Percentiles rank a stretch among this genome's conserved stretches.
Evolutionary conservation across 768 basidiomycete species (phyloP).

Genomic region (Phlebiopsis flavidoalba): DNA sequence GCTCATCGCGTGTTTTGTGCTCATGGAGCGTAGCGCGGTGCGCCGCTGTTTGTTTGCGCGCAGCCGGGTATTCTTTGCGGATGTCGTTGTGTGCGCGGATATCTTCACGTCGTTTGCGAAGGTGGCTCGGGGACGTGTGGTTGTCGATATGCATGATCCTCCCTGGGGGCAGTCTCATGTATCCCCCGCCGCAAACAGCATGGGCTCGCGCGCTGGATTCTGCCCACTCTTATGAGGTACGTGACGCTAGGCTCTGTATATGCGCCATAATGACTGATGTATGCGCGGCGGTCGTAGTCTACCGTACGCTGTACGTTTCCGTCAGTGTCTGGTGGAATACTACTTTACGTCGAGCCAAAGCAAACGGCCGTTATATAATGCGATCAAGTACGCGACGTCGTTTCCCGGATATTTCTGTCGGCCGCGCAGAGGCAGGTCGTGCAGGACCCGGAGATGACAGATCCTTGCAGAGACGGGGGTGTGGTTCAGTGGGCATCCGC

Average conservation of each 20-base stretch:
- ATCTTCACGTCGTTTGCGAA: constrained; percentile 96
- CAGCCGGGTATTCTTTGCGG: constrained; percentile 77
- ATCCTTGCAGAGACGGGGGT: constrained; percentile 38
- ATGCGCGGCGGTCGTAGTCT: constrained; percentile 25
- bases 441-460: constrained; percentile 47
- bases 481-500: constrained; percentile 72
- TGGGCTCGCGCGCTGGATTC: constrained; percentile 66
- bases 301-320: constrained; percentile 86
- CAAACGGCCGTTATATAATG: constrained; percentile 79
- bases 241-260: constrained; percentile 7
- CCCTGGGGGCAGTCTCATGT: constrained; percentile 71
- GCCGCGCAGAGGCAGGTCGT: constrained; percentile 79
- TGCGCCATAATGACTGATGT: not conserved
- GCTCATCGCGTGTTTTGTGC: not conserved
- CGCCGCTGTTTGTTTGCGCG: constrained; percentile 65
- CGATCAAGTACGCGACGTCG: constrained; percentile 92
- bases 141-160: constrained; percentile 84
- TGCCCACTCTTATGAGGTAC: constrained; percentile 87
- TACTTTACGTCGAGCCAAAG: constrained; percentile 55
- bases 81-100: constrained; percentile 90
- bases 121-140: constrained; percentile 93
- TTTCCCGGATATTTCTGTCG: constrained; percentile 93
- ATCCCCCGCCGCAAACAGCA: constrained; percentile 55
- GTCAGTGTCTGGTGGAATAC: constrained; percentile 92
- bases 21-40: constrained; percentile 47